Evolutionary conservation across 441 rosid genomes (phyloP).

Genomic region (Omphalea diandra): DNA sequence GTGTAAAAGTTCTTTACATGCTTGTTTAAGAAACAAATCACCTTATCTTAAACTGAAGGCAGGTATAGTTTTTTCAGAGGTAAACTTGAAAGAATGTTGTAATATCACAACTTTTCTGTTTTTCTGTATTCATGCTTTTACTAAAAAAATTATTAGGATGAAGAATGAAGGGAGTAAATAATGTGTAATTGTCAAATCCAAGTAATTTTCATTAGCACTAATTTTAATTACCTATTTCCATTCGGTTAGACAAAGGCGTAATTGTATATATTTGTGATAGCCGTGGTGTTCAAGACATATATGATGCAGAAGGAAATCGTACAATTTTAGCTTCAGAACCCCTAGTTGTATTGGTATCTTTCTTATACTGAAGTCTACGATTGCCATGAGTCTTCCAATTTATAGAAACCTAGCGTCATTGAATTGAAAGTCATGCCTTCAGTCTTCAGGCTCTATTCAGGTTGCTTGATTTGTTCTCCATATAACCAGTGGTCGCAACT

Average conservation of each 20-base stretch:
- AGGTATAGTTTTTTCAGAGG: neutral
- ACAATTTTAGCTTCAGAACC: slow-evolving; percentile 82
- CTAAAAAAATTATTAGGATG: neutral
- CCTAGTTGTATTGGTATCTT: slow-evolving; percentile 72
- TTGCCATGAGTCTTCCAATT: neutral
- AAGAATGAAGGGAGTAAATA: neutral
- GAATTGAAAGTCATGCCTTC: too few species aligned
- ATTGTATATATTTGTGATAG: slow-evolving; percentile 89
- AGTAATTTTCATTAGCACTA: neutral
- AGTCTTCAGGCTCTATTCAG: too few species aligned
- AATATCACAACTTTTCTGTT: neutral
- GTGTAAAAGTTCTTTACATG: neutral
- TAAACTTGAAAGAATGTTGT: neutral
- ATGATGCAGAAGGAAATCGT: slow-evolving; percentile 85
- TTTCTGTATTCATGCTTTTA: neutral
- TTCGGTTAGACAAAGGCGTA: slow-evolving; percentile 92
- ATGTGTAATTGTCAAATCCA: too few species aligned
- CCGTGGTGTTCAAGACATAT: slow-evolving; percentile 83
- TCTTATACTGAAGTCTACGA: neutral
- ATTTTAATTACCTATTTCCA: slow-evolving; percentile 13
- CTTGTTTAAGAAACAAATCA: neutral
- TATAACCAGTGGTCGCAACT: neutral
- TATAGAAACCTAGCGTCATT: too few species aligned
- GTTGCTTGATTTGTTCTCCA: neutral
- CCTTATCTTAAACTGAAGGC: neutral